Base-by-base conservation (phyloP, 169 alveolate species). In the Babesia bovis region DNA sequence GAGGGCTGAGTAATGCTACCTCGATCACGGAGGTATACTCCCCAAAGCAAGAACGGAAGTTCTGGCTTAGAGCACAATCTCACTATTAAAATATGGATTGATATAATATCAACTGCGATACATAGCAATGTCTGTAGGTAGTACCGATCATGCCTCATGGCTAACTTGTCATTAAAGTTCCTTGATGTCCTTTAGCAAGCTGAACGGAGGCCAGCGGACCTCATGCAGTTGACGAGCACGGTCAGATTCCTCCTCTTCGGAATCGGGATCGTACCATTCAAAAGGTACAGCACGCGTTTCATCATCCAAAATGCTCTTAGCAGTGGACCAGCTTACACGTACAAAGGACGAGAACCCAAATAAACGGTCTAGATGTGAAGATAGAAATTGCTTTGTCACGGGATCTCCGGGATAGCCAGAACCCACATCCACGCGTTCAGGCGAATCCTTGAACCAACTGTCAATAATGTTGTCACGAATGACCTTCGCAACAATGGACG, bases 401-500 rank as follows among this genome's bases (percentile, higher is more conserved):
- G 97, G 96, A 79, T 96, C 92, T 9, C 98, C 97, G 65, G 96
- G 96, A 55, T 88, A 88, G 2, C 93, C 93, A 23, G 91, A 88
- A 3, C 93, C 93, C 28, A 88, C 74, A 32, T 78, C 60, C 42
- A 61, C 76, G 17, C 49, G 79, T n/a, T 73, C 81, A 60, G 55
- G 53, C 38, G 51, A 42, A 40, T 49, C 35, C 21, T 60, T 53
- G 35, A 36, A 19, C 92, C 92, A 87, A 30, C 50, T 61, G 58
- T 72, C 75, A 40, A 84, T 90, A 89, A 75, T 79, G 73, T 68
- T 65, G 85, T 96, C 99, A 79, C 99, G 90, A 40, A 97, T 92
- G 32, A 97, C 99, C 85, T 97, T 97, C 25, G 99, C 99, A 59
- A 92, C 85, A 30, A 97, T 96, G 26, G 98, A 94, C 0, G 99